These are phyloP conservation scores for Melastoma malabathricum DNA, from an alignment of 345 rosid species.

Conservation along the genomic window DNA sequence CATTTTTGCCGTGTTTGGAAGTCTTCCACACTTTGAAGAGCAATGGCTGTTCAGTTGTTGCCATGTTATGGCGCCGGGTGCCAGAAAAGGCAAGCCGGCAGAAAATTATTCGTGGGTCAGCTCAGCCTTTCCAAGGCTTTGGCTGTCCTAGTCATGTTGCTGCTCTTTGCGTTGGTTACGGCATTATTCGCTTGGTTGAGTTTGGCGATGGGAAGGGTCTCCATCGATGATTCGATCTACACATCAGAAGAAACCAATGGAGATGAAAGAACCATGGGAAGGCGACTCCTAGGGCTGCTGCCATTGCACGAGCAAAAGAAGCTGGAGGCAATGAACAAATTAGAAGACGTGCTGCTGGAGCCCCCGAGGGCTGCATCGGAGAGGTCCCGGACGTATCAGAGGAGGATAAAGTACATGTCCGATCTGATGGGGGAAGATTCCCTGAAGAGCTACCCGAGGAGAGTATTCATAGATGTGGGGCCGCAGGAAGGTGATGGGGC, in stretches of 20 bases:
- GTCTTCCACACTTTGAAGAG: background rate
- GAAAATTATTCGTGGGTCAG: constrained; percentile 16
- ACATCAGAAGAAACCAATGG: constrained; percentile 33
- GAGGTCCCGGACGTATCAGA: constrained; percentile 39
- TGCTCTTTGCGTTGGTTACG: constrained; percentile 31
- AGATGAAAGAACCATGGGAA: background rate
- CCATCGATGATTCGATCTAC: constrained; percentile 20
- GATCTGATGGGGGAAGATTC: constrained; percentile 42
- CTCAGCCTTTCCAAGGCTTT: constrained; percentile 23
- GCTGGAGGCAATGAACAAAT: constrained; percentile 32
- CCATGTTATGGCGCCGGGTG: background rate
- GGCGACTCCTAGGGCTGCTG: constrained; percentile 20
- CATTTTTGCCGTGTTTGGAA: constrained; percentile 8
- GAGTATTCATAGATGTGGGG: constrained; percentile 55
- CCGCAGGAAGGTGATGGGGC: constrained; percentile 22
- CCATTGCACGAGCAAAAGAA: constrained; percentile 25
- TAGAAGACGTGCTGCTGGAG: constrained; percentile 74
- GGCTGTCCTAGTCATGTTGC: constrained; percentile 22
- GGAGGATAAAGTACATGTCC: constrained; percentile 42
- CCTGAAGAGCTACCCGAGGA: constrained; percentile 43
- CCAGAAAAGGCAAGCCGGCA: background rate
- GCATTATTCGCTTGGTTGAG: constrained; percentile 21
- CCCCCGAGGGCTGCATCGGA: constrained; percentile 63
- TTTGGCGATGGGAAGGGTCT: constrained; percentile 7
- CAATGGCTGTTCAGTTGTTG: too few species aligned